Percentiles rank a stretch among this genome's conserved stretches.
Conservation (phyloP, 2,329 filamentous ascomycete genomes). For the Parascedosporium putredinis region DNA sequence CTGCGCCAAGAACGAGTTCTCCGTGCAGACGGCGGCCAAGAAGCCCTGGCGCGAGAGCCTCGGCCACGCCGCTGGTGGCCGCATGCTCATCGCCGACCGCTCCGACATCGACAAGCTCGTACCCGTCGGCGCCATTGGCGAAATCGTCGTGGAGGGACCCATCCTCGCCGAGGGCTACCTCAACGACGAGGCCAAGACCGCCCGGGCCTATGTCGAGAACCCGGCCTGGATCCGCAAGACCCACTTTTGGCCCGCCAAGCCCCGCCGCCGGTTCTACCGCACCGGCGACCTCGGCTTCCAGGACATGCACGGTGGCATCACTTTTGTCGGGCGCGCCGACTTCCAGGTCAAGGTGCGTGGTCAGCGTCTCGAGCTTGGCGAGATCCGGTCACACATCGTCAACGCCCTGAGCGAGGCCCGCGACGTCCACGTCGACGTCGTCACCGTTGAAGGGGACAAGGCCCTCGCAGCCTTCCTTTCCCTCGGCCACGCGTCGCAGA, state of each 20-base stretch:
- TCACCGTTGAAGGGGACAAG: conserved; percentile 35
- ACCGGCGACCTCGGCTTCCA: conserved; percentile 6
- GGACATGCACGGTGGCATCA: not conserved
- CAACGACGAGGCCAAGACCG: conserved; percentile 46
- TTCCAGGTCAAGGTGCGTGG: conserved; percentile 13
- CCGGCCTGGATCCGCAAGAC: conserved; percentile 32
- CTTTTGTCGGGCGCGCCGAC: conserved; percentile 7
- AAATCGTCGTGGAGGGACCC: conserved; percentile 44
- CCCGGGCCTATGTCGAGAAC: conserved; percentile 44
- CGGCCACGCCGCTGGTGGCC: conserved; percentile 7
- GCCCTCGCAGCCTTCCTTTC: conserved; percentile 34
- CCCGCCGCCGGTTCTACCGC: conserved; percentile 2
- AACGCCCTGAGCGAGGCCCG: conserved; percentile 18
- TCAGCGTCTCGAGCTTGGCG: conserved; percentile 15
- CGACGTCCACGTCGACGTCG: conserved; percentile 32
- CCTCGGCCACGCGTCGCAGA: conserved; percentile 12
- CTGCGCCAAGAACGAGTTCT: conserved; percentile 18
- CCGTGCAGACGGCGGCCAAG: conserved; percentile 18
- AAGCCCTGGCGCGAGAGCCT: conserved; percentile 11
- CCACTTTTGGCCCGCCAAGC: not conserved
- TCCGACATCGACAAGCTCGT: conserved; percentile 14
- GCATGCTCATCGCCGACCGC: not conserved
- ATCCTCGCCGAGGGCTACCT: conserved; percentile 52
- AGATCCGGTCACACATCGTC: conserved; percentile 12
- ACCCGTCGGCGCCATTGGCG: conserved; percentile 37